phyloP scores from a whole-genome alignment of 441 rosid genomes.

The Syzygium syzygioides region DNA sequence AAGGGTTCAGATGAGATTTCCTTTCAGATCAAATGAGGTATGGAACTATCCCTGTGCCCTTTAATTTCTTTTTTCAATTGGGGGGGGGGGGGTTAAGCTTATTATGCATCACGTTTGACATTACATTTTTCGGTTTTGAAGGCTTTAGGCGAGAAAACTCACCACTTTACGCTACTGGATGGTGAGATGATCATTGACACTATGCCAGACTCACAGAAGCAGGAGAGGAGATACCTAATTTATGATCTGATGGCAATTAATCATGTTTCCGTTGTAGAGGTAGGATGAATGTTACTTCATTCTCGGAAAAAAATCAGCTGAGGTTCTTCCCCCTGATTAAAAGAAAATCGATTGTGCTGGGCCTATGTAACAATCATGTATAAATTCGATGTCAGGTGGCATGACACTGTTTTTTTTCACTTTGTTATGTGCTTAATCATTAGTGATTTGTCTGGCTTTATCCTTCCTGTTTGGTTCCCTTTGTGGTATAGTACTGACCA shows the following conservation, averaged over 20 bases:
- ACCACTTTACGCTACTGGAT: constrained; percentile 88
- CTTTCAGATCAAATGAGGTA: constrained; percentile 74
- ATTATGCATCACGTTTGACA: constrained; percentile 7
- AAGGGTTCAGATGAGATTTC: constrained; percentile 99
- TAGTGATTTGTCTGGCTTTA: neutral
- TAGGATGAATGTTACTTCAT: constrained; percentile 17
- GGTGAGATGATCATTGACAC: constrained; percentile 99
- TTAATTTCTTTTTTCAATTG: neutral
- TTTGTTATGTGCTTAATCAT: neutral
- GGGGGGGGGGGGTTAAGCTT: neutral
- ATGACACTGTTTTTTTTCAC: neutral
- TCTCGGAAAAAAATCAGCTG: neutral
- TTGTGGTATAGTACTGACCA: neutral
- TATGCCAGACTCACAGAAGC: constrained; percentile 81
- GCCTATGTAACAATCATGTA: neutral
- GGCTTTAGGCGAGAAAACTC: constrained; percentile 77
- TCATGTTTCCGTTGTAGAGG: constrained; percentile 77
- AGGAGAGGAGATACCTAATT: constrained; percentile 97
- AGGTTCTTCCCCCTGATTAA: neutral
- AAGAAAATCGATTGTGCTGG: neutral
- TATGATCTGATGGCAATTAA: constrained; percentile 96
- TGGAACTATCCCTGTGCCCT: constrained; percentile 2
- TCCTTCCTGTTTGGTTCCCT: neutral
- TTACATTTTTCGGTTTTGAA: constrained; percentile 22
- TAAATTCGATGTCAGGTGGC: neutral